These are phyloP conservation scores for Fusarium heterosporum DNA, from an alignment of 2,329 filamentous ascomycete genomes.

Conservation along the genomic window DNA sequence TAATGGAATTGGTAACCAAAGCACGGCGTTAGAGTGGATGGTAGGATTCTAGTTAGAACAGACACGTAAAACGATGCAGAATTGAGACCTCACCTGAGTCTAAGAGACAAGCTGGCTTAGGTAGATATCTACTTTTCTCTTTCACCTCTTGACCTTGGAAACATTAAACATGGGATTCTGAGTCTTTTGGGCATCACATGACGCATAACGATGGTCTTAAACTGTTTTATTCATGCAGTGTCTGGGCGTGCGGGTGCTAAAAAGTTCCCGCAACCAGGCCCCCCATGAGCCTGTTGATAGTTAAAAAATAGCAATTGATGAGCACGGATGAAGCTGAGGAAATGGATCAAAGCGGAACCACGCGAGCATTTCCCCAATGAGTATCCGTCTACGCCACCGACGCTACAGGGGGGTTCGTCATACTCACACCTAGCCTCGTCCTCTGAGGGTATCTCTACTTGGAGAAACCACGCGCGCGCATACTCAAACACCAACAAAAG, in stretches of 20 bases:
- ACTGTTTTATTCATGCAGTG: background rate
- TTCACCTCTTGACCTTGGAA: too few species aligned
- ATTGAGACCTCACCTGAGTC: background rate
- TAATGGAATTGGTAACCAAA: background rate
- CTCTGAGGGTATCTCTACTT: conserved; percentile 19
- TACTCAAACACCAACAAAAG: conserved; percentile 27
- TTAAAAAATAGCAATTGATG: conserved; percentile 12
- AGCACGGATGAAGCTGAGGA: background rate
- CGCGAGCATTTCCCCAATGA: conserved; percentile 47
- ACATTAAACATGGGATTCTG: too few species aligned
- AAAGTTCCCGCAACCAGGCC: background rate
- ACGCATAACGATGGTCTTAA: background rate
- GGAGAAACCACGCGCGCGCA: conserved; percentile 31
- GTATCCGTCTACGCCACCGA: conserved; percentile 19
- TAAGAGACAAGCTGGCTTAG: too few species aligned
- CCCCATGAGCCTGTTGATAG: background rate
- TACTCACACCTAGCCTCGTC: conserved; percentile 18
- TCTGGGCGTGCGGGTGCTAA: background rate
- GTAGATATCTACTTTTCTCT: too few species aligned
- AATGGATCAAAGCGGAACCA: conserved; percentile 29
- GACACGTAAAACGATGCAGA: background rate
- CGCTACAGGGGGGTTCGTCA: conserved; percentile 20
- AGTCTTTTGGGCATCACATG: background rate
- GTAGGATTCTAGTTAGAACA: background rate
- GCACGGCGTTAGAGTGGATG: background rate